Base-by-base conservation (phyloP, 1,139 yeast species). In the Pichia sp. region DNA sequence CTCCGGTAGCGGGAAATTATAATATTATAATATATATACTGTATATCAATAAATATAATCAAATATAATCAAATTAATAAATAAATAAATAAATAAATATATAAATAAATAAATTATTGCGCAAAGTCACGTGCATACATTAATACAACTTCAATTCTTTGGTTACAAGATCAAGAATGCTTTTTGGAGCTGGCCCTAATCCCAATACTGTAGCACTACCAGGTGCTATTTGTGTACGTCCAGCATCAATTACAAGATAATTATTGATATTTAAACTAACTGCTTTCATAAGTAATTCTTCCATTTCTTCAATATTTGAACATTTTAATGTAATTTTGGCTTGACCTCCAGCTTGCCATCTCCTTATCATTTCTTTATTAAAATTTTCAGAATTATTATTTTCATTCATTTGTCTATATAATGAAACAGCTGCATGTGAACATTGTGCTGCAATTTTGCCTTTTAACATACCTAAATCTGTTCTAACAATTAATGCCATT, bases 391-490 rank as follows among this genome's bases (percentile, higher is more conserved):
- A 42, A 8, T 41, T 42, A 2, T 55, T 49, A 32, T 30, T 3
- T 7, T 75, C 69, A 38, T 76, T 72, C 64, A 88, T 85, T 53
- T 82, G 73, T 61, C 85, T 83, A 67, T 86, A 92, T 56, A 94
- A 79, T 0, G 95, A 92, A 43, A 92, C 73, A 0, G 98, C 94
- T n/a, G 98, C 98, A 69, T 92, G 99, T 46, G 89, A 84, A 65
- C 97, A 90, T 66, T 92, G 99, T 2, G 98, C 98, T 1, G 97
- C 97, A 1, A 87, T 86, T 65, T 94, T 94, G 35, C 98, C 98
- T 67, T 88, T 89, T 42, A 86, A 83, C 98, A 92, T 92, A 48
- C 81, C 83, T 55, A 92, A 71, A 64, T 92, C 98, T 41, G 85
- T 87, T 52, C 98, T 80, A 1, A 92, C 90, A 2, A 89, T 79